These are phyloP conservation scores for Sarocladium strictum DNA, from an alignment of 2,329 filamentous ascomycete genomes.

Conservation along the genomic window DNA sequence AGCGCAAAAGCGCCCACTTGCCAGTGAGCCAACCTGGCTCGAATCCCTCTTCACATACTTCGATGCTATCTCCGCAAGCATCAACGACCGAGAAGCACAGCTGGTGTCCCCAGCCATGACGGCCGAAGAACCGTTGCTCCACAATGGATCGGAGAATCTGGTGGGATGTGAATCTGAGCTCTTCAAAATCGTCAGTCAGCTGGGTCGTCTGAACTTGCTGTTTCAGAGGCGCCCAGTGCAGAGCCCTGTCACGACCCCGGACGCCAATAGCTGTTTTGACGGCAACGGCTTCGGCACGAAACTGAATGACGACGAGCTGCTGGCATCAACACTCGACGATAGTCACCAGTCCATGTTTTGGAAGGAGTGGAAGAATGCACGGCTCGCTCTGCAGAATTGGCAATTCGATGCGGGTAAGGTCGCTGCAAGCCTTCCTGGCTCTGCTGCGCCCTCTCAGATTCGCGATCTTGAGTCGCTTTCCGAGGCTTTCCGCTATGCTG, in stretches of 20 bases:
- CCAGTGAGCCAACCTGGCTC: conserved; percentile 78
- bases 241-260: conserved; percentile 19
- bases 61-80: conserved; percentile 84
- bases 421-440: conserved; percentile 41
- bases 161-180: conserved; percentile 81
- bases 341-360: conserved; percentile 66
- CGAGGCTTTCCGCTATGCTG: conserved; percentile 84
- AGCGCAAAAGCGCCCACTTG: conserved; percentile 39
- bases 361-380: conserved; percentile 79
- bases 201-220: conserved; percentile 78
- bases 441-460: conserved; percentile 54
- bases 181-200: conserved; percentile 78
- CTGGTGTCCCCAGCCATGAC: conserved; percentile 59
- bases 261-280: conserved; percentile 48
- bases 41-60: conserved; percentile 92
- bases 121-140: conserved; percentile 42
- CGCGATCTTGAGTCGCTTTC: conserved; percentile 76
- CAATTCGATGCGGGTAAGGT: conserved; percentile 58
- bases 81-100: conserved; percentile 87
- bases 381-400: conserved; percentile 73
- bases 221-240: conserved; percentile 61
- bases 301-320: conserved; percentile 49
- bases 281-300: conserved; percentile 58
- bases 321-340: conserved; percentile 41
- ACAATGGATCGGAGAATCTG: conserved; percentile 70